Conservation (phyloP, 164 flowering plant species). For the Euptelea pleiosperma region DNA sequence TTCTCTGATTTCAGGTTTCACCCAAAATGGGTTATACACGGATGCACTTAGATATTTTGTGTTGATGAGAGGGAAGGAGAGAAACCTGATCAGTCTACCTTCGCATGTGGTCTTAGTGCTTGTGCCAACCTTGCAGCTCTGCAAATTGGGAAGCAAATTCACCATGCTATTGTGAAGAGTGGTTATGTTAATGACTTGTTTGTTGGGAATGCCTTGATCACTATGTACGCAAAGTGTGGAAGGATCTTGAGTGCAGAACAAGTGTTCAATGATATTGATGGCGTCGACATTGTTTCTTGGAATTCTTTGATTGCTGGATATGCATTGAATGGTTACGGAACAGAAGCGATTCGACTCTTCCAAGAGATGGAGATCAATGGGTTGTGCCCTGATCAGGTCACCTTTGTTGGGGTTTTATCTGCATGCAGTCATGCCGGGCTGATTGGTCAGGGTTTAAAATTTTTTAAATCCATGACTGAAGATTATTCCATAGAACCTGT, state of each 20-base stretch:
- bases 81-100: conserved; percentile 20
- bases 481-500: conserved; percentile 17
- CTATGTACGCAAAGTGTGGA: conserved; percentile 24
- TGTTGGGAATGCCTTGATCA: conserved; percentile 20
- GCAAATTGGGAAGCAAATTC: conserved; percentile 18
- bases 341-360: conserved; percentile 17
- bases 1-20: conserved; percentile 18
- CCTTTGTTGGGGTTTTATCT: conserved; percentile 22
- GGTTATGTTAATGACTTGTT: conserved; percentile 18
- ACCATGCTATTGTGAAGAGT: conserved; percentile 14
- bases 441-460: conserved; percentile 14
- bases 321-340: conserved; percentile 22
- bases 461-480: conserved; percentile 16
- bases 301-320: conserved; percentile 21
- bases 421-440: conserved; percentile 25
- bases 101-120: conserved; percentile 14
- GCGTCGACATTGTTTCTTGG: conserved; percentile 19
- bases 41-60: conserved; percentile 17
- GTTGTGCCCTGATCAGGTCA: conserved; percentile 20
- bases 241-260: conserved; percentile 10
- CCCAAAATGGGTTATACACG: conserved; percentile 16
- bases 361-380: conserved; percentile 17
- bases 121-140: conserved; percentile 24
- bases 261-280: conserved; percentile 10
- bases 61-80: conserved; percentile 14